phyloP scores from a whole-genome alignment of 345 rosid genomes.

The Gossypium stocksii region DNA sequence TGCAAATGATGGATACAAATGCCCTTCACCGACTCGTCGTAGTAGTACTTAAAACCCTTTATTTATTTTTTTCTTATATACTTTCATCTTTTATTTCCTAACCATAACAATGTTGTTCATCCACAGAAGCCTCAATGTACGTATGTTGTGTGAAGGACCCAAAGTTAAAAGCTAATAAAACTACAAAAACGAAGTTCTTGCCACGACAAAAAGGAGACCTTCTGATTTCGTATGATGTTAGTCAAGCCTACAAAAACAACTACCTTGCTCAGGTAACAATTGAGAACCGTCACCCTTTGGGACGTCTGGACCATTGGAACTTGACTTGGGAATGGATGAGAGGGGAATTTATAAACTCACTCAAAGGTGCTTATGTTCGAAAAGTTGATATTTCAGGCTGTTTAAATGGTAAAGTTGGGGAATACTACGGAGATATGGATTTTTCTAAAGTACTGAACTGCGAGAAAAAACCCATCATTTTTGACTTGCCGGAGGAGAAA shows the following conservation, averaged over 20 bases:
- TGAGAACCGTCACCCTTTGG: slow-evolving; percentile 40
- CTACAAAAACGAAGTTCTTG: slow-evolving; percentile 18
- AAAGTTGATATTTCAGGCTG: slow-evolving; percentile 36
- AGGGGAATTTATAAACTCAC: slow-evolving; percentile 42
- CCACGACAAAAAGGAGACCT: slow-evolving; percentile 45
- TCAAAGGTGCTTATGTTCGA: slow-evolving; percentile 46
- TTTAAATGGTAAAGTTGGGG: slow-evolving; percentile 39
- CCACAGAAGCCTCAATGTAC: slow-evolving; percentile 20
- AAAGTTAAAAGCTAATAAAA: slow-evolving; percentile 12
- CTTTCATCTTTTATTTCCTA: background rate
- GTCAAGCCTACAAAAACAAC: slow-evolving; percentile 15
- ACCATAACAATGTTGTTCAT: background rate
- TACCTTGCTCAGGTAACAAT: slow-evolving; percentile 48
- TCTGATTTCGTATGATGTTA: slow-evolving; percentile 39
- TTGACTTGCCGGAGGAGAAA: slow-evolving; percentile 38
- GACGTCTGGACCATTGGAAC: slow-evolving; percentile 56
- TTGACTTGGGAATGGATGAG: slow-evolving; percentile 63
- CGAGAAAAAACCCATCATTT: slow-evolving; percentile 34
- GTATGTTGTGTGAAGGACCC: slow-evolving; percentile 34
- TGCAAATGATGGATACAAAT: slow-evolving; percentile 39
- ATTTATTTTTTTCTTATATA: too few relatives aligned
- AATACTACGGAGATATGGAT: slow-evolving; percentile 28
- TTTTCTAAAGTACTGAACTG: slow-evolving; percentile 44
- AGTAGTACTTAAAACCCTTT: slow-evolving; percentile 9
- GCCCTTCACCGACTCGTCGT: slow-evolving; percentile 24